phyloP scores from a whole-genome alignment of 2,329 filamentous ascomycete species.

The Neonectria hederae region DNA sequence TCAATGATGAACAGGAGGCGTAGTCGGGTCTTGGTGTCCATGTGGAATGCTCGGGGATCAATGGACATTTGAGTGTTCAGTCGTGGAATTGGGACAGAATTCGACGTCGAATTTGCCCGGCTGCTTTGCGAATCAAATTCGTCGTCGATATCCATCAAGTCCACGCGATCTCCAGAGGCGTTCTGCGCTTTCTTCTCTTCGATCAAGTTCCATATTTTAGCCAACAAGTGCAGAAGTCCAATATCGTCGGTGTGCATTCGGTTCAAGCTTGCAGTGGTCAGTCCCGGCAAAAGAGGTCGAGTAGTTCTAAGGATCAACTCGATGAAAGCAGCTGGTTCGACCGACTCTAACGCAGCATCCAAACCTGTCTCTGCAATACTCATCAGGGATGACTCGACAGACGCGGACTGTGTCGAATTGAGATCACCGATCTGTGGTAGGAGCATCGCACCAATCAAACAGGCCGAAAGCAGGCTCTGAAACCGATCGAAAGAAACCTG shows the following conservation, averaged over 20 bases:
- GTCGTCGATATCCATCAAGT: slow-evolving; percentile 74
- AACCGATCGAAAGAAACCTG: slow-evolving; percentile 64
- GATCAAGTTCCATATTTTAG: slow-evolving; percentile 48
- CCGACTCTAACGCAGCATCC: slow-evolving; percentile 51
- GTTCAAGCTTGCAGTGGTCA: slow-evolving; percentile 51
- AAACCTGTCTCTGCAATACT: slow-evolving; percentile 54
- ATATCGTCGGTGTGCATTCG: slow-evolving; percentile 50
- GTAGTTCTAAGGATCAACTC: slow-evolving; percentile 58
- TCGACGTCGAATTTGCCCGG: slow-evolving; percentile 51
- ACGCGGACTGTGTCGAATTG: slow-evolving; percentile 59
- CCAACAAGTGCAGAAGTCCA: slow-evolving; percentile 56
- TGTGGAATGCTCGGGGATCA: slow-evolving; percentile 57
- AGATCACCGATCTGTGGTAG: slow-evolving; percentile 58
- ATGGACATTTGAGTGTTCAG: slow-evolving; percentile 54
- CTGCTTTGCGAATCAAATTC: slow-evolving; percentile 70
- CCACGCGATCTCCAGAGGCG: slow-evolving; percentile 50
- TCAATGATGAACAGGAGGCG: slow-evolving; percentile 55
- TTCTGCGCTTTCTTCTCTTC: slow-evolving; percentile 34
- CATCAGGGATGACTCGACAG: slow-evolving; percentile 57
- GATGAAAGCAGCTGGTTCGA: slow-evolving; percentile 57
- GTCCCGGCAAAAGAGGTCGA: slow-evolving; percentile 57
- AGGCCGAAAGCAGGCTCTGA: slow-evolving; percentile 61
- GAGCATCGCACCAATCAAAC: slow-evolving; percentile 56
- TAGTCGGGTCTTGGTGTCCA: slow-evolving; percentile 58
- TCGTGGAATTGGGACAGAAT: slow-evolving; percentile 56